Evolutionary conservation across 129 eudicot species (phyloP), one percentile per base, ranked within the genome.

Genomic region (Tanacetum coccineum): DNA sequence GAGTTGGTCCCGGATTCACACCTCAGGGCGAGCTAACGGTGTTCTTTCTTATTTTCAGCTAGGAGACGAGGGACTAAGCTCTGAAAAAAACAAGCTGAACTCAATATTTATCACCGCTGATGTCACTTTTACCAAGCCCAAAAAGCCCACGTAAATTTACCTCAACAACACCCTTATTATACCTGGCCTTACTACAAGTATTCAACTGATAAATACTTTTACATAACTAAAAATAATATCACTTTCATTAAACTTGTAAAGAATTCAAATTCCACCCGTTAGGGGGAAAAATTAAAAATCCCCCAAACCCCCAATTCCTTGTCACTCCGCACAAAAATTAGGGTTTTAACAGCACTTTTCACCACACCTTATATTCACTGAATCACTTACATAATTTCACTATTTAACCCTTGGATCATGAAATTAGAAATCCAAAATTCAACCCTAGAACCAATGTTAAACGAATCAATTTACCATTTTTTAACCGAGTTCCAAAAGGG

Each of bases 381-480:
- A 45, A 64, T n/a, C 21, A 15, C 18, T 65, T 3, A 64, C 3
- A 10, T 45, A n/a, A 13, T 55, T 14, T 28, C 57, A 19, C 52
- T 25, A 0, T 54, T 56, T 3, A 57, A 0, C 49, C 73, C 48
- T 58, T 1, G 53, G 48, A 0, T 1, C 9, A 76, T 76, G 80
- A 68, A 68, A 56, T 36, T 40, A 47, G 70, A 75, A 51, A 49
- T 64, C 79, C 63, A 21, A 57, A 53, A 44, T 40, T 51, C 48
- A 46, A 75, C 64, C 58, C 76, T 74, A 19, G 79, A 77, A 13
- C 68, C 88, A 52, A 84, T 85, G 75, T 48, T 88, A 47, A 85
- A 61, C 77, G 91, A 85, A 57, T 88, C 95, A 25, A 80, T 88
- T 64, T 70, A 80, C 52, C 91, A 84, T 74, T 85, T 88, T 46